Base-by-base conservation (phyloP, 176 grass and related monocot genomes). In the Oryza longistaminata region DNA sequence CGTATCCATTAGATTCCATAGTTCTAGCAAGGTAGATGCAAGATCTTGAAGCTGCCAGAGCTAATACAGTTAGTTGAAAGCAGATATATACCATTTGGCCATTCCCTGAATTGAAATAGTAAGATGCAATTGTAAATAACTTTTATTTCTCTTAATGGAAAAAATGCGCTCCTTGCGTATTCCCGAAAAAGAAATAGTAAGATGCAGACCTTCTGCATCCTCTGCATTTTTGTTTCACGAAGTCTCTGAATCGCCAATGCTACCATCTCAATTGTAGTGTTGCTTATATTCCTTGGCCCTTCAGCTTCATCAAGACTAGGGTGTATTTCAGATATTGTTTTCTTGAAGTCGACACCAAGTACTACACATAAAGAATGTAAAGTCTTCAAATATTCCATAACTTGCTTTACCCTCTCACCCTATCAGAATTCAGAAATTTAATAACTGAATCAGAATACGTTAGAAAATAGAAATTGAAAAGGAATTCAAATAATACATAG, bases 1-100 rank as follows among this genome's bases (percentile, higher is more conserved):
- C 19, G 94, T 96, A 48, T 96, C 94, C 94, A 96, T 96, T 33
- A 96, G 72, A 91, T 93, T 93, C 94, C 94, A 93, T 31, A 96
- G 74, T 79, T 91, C 89, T 10, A 96, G 74, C 94, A 92, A 86
- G 12, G 85, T 84, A 58, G 91, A 90, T 49, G 87, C 92, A 35
- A 97, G 88, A 81, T 93, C 91, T 97, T 97, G 94, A 97, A 97
- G 91, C 94, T 93, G 89, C n/a, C 12, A 89, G 35, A 81, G 26
- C 13, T 14, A 70, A 80, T 22, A 84, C 67, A 79, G 46, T 82
- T 85, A 79, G 25, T 42, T 27, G 61, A 67, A 81, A 85, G 35
- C 14, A 85, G 55, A 48, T 62, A 21, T 13, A 80, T 71, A 10
- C 67, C 34, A 11, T 40, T 40, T 8, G 39, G 39, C 7, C 39